Conservation (phyloP, 352 stramenopile species). For the Phytophthora pinifolia region DNA sequence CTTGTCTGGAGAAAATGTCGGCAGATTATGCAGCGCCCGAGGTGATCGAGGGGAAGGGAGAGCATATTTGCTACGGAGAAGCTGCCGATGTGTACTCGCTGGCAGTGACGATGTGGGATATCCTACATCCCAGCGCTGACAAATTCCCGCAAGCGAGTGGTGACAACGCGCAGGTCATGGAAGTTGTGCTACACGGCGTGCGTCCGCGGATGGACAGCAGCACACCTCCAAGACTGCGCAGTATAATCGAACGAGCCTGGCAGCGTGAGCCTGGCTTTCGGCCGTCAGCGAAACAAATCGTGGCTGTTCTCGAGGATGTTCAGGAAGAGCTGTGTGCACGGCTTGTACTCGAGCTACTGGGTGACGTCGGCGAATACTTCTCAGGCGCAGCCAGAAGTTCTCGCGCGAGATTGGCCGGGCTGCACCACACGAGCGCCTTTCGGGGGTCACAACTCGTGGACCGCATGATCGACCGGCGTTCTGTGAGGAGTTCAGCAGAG, state of each 20-base stretch:
- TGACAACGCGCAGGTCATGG: constrained; percentile 42
- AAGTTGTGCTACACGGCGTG: constrained; percentile 35
- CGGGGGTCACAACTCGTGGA: constrained; percentile 26
- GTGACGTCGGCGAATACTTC: constrained; percentile 9
- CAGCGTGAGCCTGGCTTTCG: constrained; percentile 28
- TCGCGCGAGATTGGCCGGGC: neutral
- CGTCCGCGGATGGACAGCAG: constrained; percentile 34
- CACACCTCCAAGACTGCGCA: constrained; percentile 14
- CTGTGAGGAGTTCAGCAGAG: constrained; percentile 40
- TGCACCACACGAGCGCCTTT: constrained; percentile 2
- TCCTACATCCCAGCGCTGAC: constrained; percentile 39
- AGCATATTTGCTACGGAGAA: constrained; percentile 36
- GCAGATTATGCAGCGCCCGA: constrained; percentile 66
- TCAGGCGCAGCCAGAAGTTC: constrained; percentile 4
- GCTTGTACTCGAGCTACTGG: constrained; percentile 25
- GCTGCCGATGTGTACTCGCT: constrained; percentile 59
- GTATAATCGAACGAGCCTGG: constrained; percentile 38
- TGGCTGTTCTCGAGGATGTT: constrained; percentile 32
- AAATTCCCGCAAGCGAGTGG: constrained; percentile 35
- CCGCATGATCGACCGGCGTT: constrained; percentile 34
- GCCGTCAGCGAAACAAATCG: constrained; percentile 32
- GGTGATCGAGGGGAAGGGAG: constrained; percentile 39
- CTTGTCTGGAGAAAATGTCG: constrained; percentile 24
- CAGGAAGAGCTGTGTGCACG: constrained; percentile 36
- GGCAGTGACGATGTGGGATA: constrained; percentile 66